phyloP scores from a whole-genome alignment of 208 protist genomes.

The Vickermania ingenoplastis region DNA sequence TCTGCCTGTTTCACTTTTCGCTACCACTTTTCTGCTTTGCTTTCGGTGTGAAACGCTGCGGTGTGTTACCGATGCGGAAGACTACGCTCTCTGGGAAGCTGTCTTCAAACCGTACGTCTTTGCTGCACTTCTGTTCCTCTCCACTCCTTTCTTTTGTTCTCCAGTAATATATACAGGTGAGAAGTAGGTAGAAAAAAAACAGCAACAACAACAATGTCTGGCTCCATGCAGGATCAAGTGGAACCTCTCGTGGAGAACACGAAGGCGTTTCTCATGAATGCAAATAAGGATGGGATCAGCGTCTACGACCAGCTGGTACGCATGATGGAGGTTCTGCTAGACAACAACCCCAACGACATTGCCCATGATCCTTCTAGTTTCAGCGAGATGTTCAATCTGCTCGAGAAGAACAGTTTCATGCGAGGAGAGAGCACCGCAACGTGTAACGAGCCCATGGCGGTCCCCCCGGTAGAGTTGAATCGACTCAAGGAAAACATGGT shows the following conservation, averaged over 20 bases:
- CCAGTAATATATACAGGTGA: not conserved
- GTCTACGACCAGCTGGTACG: conserved; percentile 88
- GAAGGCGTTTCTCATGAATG: conserved; percentile 85
- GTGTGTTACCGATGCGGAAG: no score
- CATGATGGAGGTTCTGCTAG: conserved; percentile 73
- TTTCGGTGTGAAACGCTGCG: no score
- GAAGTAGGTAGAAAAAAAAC: conserved; percentile 3
- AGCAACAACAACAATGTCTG: no score
- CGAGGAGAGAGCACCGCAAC: conserved; percentile 61
- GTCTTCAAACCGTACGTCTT: no score
- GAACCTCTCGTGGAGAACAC: conserved; percentile 68
- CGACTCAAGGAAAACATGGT: conserved; percentile 62
- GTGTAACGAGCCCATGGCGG: conserved; percentile 41
- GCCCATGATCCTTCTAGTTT: conserved; percentile 59
- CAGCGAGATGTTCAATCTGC: conserved; percentile 57
- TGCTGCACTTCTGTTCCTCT: conserved; percentile 12
- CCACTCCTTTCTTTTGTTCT: conserved; percentile 4
- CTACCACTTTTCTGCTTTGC: no score
- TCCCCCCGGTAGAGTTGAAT: conserved; percentile 56
- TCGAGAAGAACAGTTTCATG: conserved; percentile 78
- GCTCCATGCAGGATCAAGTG: conserved; percentile 11
- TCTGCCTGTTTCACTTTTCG: no score
- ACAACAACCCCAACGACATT: conserved; percentile 70
- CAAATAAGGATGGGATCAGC: conserved; percentile 81
- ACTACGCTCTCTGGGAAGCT: no score